Evolutionary conservation across 306 rosid genomes (phyloP).

Genomic region (Styphnolobium japonicum): DNA sequence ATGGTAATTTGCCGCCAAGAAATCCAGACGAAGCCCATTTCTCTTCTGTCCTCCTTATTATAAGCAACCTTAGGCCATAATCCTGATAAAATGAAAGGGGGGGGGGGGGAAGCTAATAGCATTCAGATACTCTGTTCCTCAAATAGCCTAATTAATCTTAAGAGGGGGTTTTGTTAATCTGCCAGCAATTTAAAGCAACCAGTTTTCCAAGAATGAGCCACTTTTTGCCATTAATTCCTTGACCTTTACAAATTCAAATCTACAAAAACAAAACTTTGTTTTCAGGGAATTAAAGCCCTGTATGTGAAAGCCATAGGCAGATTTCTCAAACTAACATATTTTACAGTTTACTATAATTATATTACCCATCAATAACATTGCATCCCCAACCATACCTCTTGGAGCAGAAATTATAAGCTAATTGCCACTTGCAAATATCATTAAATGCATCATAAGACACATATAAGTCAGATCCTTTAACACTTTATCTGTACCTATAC

Average conservation of each 20-base stretch:
- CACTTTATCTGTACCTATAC: neutral
- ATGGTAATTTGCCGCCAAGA: no score
- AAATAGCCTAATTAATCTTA: neutral
- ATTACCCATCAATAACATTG: neutral
- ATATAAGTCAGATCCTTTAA: neutral
- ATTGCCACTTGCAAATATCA: neutral
- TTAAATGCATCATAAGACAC: neutral
- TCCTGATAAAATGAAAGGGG: no score
- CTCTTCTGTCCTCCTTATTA: no score
- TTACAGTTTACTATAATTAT: neutral
- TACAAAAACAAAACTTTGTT: neutral
- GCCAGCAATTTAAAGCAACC: neutral
- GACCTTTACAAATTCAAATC: conserved; percentile 4
- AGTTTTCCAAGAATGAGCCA: neutral
- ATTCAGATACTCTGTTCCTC: neutral
- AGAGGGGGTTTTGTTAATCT: neutral
- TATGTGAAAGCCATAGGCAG: neutral
- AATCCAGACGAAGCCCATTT: no score
- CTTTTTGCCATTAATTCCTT: neutral
- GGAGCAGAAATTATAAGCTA: conserved; percentile 11
- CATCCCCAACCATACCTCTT: neutral
- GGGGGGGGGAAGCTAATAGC: no score
- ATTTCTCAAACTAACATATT: conserved; percentile 4
- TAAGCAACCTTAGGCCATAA: no score
- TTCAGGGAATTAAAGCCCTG: conserved; percentile 11